Evolutionary conservation across 78 protist genomes (phyloP).

Genomic region (Dictyostelium brefeldianum): DNA sequence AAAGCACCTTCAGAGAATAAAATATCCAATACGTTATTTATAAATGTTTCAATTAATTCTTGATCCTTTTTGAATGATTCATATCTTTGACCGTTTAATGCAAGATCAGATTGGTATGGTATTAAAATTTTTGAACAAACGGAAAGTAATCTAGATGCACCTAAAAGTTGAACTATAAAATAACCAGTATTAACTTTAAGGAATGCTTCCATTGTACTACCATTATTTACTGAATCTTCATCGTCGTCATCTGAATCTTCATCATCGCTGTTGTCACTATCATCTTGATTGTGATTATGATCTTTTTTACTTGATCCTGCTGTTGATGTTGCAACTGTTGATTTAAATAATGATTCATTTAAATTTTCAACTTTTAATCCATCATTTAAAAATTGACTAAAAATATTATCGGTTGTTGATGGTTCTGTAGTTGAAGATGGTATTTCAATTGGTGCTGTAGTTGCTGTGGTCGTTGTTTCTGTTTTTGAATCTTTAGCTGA

Average conservation of each 20-base stretch:
- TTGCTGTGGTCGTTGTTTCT: not conserved
- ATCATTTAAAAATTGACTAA: slow-evolving; percentile 23
- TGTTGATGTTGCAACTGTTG: not conserved
- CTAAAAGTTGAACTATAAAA: slow-evolving; percentile 13
- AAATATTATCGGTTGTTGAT: not conserved
- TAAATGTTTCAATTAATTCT: not conserved
- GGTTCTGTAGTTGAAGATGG: not conserved
- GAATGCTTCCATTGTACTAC: slow-evolving; percentile 12
- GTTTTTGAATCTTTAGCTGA: not conserved
- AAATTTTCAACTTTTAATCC: not conserved
- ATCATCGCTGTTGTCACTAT: not conserved
- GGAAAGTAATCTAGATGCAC: slow-evolving; percentile 49
- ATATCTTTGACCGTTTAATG: not conserved
- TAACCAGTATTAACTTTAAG: slow-evolving; percentile 24
- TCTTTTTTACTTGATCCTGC: not conserved
- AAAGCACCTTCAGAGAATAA: slow-evolving; percentile 61
- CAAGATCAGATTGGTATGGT: not conserved
- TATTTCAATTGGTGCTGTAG: not conserved
- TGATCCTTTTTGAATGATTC: slow-evolving; percentile 24
- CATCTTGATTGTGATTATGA: not conserved
- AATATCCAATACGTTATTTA: slow-evolving; percentile 51
- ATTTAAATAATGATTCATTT: not conserved
- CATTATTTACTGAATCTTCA: not conserved
- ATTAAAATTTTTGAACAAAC: slow-evolving; percentile 39
- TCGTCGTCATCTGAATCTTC: not conserved